A percentile compares a stretch with the other conserved stretches of the same genome.
These are phyloP conservation scores for Aechmea fasciata DNA, from an alignment of 176 grass and related monocot species.

Conservation along the genomic window DNA sequence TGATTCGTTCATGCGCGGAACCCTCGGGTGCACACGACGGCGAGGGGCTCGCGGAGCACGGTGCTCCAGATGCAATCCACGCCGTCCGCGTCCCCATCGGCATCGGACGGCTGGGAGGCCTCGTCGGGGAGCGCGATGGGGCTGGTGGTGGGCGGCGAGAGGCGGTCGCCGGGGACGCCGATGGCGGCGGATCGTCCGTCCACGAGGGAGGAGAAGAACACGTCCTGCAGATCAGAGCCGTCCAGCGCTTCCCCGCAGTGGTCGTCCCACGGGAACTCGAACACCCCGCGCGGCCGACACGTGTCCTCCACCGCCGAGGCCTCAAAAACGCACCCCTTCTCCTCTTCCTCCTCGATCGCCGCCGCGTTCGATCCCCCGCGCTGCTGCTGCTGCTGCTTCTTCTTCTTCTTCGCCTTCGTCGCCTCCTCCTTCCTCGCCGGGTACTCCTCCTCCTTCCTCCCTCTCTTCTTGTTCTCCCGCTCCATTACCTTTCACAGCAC, in stretches of 20 bases:
- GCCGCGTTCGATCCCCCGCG: background rate
- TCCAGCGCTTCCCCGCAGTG: background rate
- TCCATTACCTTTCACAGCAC: background rate
- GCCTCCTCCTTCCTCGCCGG: background rate
- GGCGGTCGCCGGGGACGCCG: slow-evolving; percentile 15
- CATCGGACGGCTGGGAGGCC: background rate
- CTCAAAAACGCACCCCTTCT: background rate
- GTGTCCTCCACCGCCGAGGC: background rate
- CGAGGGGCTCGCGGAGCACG: slow-evolving; percentile 7
- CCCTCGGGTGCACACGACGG: background rate
- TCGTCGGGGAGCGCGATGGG: background rate
- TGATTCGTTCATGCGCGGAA: too few relatives aligned
- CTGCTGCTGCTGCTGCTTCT: background rate
- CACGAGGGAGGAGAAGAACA: slow-evolving; percentile 27
- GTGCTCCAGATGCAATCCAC: slow-evolving; percentile 18
- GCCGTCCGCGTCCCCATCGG: background rate
- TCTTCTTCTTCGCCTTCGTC: background rate
- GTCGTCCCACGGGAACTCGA: slow-evolving; percentile 22
- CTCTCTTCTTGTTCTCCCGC: background rate
- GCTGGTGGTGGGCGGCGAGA: background rate
- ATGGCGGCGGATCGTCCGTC: slow-evolving; percentile 20
- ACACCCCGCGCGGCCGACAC: slow-evolving; percentile 1
- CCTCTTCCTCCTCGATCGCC: background rate
- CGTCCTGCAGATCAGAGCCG: slow-evolving; percentile 2
- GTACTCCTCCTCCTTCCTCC: background rate